Base-by-base conservation (phyloP, 768 basidiomycete genomes). In the Exsudoporus frostii region DNA sequence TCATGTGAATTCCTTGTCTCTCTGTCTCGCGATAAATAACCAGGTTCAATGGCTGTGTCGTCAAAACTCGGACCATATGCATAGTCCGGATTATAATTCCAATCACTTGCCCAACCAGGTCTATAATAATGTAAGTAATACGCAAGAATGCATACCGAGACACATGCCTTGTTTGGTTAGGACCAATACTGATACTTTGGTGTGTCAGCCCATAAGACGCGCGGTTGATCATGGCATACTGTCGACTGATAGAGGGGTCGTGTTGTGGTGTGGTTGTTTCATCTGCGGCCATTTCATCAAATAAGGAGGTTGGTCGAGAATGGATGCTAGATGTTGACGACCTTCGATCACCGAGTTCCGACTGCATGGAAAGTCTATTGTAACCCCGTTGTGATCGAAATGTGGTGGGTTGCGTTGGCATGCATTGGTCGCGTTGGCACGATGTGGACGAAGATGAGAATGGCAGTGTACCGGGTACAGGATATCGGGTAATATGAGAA, bases 401-500 rank as follows among this genome's bases (percentile, higher is more conserved):
- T 14, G 49, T 37, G 17, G 55, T 37, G 9, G 54, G 19, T 38
- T 52, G 45, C 10, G 33, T 44, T 34, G 56, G 11, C 24, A 50
- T 30, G 32, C 41, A 41, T 45, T 52, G 54, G 13, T 60, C 44
- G 7, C 13, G 40, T 56, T 38, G 45, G 44, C 36, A 20, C 33
- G 48, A 33, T 44, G 47, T 13, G 7, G 41, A 33, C 20, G 48
- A 41, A 32, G 58, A 47, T 19, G 55, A 46, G 22, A 57, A 19
- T 3, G 64, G 56, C 36, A 64, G 60, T 34, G 54, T 56, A 17
- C 55, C 55, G 7, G 69, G 65, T 32, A 65, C 59, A 32, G 70
- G 62, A 43, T 56, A 64, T 51, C 54, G 65, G 5, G 70, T 70
- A 20, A 50, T 48, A 30, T 70, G 67, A 27, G 68, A 36, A 34